A percentile compares a stretch with the other conserved stretches of the same genome.
Conservation (phyloP, 2,329 filamentous ascomycete genomes). For the Alternaria sp. region DNA sequence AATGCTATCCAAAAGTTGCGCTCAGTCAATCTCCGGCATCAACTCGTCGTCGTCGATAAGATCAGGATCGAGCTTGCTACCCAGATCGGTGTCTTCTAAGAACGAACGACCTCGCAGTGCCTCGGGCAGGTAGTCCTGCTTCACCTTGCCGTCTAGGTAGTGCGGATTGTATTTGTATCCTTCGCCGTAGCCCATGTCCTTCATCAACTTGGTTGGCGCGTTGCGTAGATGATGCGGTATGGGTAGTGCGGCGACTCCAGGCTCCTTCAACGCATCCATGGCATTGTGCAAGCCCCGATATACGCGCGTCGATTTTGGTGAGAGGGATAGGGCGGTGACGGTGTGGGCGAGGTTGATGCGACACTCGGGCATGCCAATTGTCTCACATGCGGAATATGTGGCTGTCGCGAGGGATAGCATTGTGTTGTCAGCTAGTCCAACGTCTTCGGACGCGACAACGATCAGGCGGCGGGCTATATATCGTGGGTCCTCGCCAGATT, state of each 20-base stretch:
- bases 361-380: constrained; percentile 94
- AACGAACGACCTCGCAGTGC: constrained; percentile 75
- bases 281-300: constrained; percentile 86
- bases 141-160: constrained; percentile 80
- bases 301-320: constrained; percentile 85
- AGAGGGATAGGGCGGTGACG: constrained; percentile 78
- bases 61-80: constrained; percentile 72
- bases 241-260: constrained; percentile 80
- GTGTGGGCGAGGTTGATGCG: constrained; percentile 91
- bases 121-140: constrained; percentile 90
- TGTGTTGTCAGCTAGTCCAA: constrained; percentile 86
- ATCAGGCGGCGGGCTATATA: constrained; percentile 93
- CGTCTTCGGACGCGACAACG: constrained; percentile 92
- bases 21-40: constrained; percentile 35
- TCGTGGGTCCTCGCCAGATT: constrained; percentile 90
- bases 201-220: constrained; percentile 91
- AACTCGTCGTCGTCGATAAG: constrained; percentile 40
- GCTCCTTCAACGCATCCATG: constrained; percentile 79
- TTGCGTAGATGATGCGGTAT: constrained; percentile 90
- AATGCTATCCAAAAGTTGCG: not conserved
- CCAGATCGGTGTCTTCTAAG: constrained; percentile 80
- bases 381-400: constrained; percentile 85
- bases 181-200: constrained; percentile 86
- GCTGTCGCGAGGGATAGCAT: constrained; percentile 86
- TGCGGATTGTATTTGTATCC: constrained; percentile 98